Conservation (phyloP, 2,329 filamentous ascomycete genomes). For the Ilyonectria destructans region DNA sequence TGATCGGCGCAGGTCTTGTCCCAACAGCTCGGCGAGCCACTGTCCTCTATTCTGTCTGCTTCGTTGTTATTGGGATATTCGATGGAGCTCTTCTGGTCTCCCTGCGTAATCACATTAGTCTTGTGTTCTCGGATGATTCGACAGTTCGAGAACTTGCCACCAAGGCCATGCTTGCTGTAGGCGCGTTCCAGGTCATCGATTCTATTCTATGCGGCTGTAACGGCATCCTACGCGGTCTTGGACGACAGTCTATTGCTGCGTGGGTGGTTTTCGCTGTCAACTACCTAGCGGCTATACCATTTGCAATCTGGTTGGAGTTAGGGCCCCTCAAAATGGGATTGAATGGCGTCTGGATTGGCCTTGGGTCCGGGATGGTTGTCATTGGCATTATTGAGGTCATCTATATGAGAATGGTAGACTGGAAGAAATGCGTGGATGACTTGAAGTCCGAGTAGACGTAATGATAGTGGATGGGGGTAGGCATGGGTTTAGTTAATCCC, state of each 20-base stretch:
- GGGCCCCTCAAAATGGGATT: constrained; percentile 51
- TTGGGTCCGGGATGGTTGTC: constrained; percentile 28
- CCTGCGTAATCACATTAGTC: constrained; percentile 19
- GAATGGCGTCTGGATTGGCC: constrained; percentile 33
- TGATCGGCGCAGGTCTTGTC: constrained; percentile 58
- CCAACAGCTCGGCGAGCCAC: constrained; percentile 52
- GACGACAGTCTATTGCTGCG: constrained; percentile 57
- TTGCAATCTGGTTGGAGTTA: constrained; percentile 58
- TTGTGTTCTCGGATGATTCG: constrained; percentile 23
- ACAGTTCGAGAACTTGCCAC: constrained; percentile 15
- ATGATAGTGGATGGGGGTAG: not conserved
- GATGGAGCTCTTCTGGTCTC: constrained; percentile 50
- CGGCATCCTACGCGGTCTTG: constrained; percentile 58
- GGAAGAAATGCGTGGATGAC: constrained; percentile 21
- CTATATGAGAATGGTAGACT: constrained; percentile 33
- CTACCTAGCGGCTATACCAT: constrained; percentile 57
- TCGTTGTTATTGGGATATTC: constrained; percentile 52
- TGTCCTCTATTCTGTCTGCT: constrained; percentile 53
- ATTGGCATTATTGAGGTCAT: constrained; percentile 27
- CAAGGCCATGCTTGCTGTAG: constrained; percentile 28
- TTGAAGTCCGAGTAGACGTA: constrained; percentile 12
- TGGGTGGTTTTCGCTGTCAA: constrained; percentile 56
- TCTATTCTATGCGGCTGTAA: constrained; percentile 49
- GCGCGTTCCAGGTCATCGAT: constrained; percentile 33
- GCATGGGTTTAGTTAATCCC: too few relatives aligned